Evolutionary conservation across 805 yeast genomes (phyloP).

Genomic region (Monosporozyma unispora): DNA sequence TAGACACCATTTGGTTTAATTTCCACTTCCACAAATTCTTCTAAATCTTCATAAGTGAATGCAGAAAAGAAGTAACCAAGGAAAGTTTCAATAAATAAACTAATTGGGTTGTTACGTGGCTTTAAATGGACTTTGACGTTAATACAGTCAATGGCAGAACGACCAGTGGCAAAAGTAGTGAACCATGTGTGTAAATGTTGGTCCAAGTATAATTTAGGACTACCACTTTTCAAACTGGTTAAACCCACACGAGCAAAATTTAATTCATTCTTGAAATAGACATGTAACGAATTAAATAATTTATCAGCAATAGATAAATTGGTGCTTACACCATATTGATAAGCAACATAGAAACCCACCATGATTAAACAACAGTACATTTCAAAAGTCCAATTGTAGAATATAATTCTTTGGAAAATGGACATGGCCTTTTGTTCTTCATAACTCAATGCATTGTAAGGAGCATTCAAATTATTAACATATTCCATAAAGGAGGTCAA

Average conservation of each 20-base stretch:
- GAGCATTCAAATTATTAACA: slow-evolving; percentile 21
- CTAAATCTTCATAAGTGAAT: slow-evolving; percentile 47
- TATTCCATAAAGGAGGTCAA: slow-evolving; percentile 1
- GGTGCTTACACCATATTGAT: slow-evolving; percentile 47
- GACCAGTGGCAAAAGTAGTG: slow-evolving; percentile 78
- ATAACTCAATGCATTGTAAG: slow-evolving; percentile 26
- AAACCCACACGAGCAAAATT: slow-evolving; percentile 56
- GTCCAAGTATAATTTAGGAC: slow-evolving; percentile 31
- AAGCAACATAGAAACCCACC: slow-evolving; percentile 39
- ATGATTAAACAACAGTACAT: slow-evolving; percentile 44
- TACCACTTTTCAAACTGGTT: slow-evolving; percentile 12
- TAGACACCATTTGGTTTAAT: slow-evolving; percentile 41
- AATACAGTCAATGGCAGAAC: slow-evolving; percentile 62
- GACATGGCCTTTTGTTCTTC: slow-evolving; percentile 55
- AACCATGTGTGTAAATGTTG: slow-evolving; percentile 29
- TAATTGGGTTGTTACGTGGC: slow-evolving; percentile 72
- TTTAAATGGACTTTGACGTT: slow-evolving; percentile 53
- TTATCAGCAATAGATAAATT: slow-evolving; percentile 49
- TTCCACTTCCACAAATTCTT: slow-evolving; percentile 43
- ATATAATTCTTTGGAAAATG: slow-evolving; percentile 44
- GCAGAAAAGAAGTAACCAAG: slow-evolving; percentile 51
- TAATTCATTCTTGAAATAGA: slow-evolving; percentile 47
- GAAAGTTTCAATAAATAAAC: slow-evolving; percentile 54
- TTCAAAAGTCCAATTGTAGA: slow-evolving; percentile 77
- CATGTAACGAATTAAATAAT: slow-evolving; percentile 43